Conservation (phyloP, 2,329 filamentous ascomycete species). For the Emydomyces testavorans region DNA sequence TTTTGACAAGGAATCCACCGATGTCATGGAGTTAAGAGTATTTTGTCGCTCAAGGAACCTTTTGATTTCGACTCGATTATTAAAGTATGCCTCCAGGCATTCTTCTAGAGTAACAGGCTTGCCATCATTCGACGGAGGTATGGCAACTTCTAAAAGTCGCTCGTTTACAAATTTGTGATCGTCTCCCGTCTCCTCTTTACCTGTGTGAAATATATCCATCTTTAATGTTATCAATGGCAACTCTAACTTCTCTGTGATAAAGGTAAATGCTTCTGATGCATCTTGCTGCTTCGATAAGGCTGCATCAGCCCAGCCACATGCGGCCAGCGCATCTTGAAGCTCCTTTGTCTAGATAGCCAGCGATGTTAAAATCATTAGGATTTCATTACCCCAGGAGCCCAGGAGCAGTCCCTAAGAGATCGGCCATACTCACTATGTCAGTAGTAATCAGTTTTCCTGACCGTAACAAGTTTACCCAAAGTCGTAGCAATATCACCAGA, state of each 20-base stretch:
- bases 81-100: slow-evolving; percentile 89
- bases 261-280: slow-evolving; percentile 87
- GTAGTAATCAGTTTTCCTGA: slow-evolving; percentile 73
- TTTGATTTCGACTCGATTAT: slow-evolving; percentile 80
- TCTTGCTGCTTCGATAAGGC: slow-evolving; percentile 73
- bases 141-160: slow-evolving; percentile 75
- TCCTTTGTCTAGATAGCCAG: slow-evolving; percentile 53
- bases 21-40: slow-evolving; percentile 41
- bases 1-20: slow-evolving; percentile 30
- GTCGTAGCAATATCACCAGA: slow-evolving; percentile 62
- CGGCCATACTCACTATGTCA: slow-evolving; percentile 54
- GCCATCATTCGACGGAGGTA: slow-evolving; percentile 55
- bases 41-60: slow-evolving; percentile 56
- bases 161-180: slow-evolving; percentile 95
- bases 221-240: slow-evolving; percentile 80
- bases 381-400: not conserved
- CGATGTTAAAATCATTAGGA: not conserved
- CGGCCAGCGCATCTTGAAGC: slow-evolving; percentile 68
- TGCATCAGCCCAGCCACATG: slow-evolving; percentile 82
- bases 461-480: slow-evolving; percentile 90
- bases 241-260: slow-evolving; percentile 82
- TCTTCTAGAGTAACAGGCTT: slow-evolving; percentile 71
- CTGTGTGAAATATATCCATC: slow-evolving; percentile 88
- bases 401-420: not conserved
- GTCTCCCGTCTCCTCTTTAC: slow-evolving; percentile 67